Evolutionary conservation across 164 flowering plant species (phyloP), one percentile per base, ranked within the genome.

Genomic region (Magnolia kwangsiensis): DNA sequence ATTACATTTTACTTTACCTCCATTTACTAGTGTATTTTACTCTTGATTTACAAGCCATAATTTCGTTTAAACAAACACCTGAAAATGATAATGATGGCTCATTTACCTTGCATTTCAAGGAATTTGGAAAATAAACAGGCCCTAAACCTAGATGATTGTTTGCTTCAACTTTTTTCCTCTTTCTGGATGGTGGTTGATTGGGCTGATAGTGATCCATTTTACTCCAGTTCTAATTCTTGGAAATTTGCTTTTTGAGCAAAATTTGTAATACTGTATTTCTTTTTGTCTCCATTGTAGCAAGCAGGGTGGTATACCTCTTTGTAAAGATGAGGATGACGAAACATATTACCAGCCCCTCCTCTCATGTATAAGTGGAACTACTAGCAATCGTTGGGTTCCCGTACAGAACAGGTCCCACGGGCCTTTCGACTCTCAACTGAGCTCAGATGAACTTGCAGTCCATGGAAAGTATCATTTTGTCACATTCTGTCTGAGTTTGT

Each of bases 311-410:
- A 10, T 86, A 69, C 92, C 98, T 77, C 87, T 92, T 77, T 96
- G 99, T 82, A 85, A 85, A 77, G 91, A 86, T 77, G 89, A 76
- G 45, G 79, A 84, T 77, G 89, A 90, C 76, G 87, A 78, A 69
- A 75, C 89, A 65, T 93, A 93, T 83, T 95, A 95, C 84, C 89
- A 84, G 82, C 96, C 95, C 69, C 90, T 96, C 37, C 83, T 81
- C 68, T 79, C 91, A 72, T 93, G 99, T 80, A 85, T 96, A 66
- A 89, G 94, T 85, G 94, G 96, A 73, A 86, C 92, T 63, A 78
- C 83, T 69, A 92, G 93, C 85, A 89, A 87, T 65, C 91, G 92
- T 63, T 96, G 99, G 99, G 87, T 81, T 71, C 90, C 98, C 21
- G 82, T 91, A 77, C 96, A 89, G 83, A 92, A 91, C 75, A 88